Base-by-base conservation (phyloP, 192 early-diverging fungal genomes). In the Coemansia sp. region DNA sequence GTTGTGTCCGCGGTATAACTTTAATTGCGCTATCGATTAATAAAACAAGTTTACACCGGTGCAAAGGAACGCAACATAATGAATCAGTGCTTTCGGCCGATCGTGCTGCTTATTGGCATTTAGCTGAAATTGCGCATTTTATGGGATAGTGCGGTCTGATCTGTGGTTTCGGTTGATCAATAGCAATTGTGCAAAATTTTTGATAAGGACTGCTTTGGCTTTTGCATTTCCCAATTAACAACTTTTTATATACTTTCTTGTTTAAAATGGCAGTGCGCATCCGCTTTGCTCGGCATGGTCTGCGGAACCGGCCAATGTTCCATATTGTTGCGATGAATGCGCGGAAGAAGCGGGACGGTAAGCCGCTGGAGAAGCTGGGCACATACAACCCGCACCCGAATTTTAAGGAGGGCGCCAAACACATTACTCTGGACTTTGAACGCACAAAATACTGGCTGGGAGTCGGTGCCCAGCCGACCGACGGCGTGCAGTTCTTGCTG, bases 391-490 rank as follows among this genome's bases (percentile, higher is more conserved):
- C 95, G 26, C 74, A 94, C 47, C 92, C 94, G n/a, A 76, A 88
- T 62, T 65, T 65, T 14, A 64, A 73, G 14, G 74, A 87, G 15
- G 89, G 89, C 20, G 77, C 86, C 55, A 97, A 98, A 74, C 89
- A 90, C 42, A 79, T 99, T 44, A 88, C 90, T 36, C 78, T 97
- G 53, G 88, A 96, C 66, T 83, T 87, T 75, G 91, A 89, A 37
- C 88, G 95, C 34, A 90, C 91, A 73, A 96, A 98, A 76, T 95
- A 99, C 76, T 99, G 97, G 97, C 77, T 99, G 47, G 90, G 89
- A 17, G 93, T 93, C 21, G 97, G 97, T 8, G 97, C 97, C n/a
- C 92, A 95, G 82, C 95, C 95, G 3, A 86, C 88, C n/a, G 90
- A 93, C 28, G 79, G 88, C 42, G 97, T 96, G n/a, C 86, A 85